Evolutionary conservation across 2,329 filamentous ascomycete genomes (phyloP).

Genomic region (Hymenoscyphus scutula): DNA sequence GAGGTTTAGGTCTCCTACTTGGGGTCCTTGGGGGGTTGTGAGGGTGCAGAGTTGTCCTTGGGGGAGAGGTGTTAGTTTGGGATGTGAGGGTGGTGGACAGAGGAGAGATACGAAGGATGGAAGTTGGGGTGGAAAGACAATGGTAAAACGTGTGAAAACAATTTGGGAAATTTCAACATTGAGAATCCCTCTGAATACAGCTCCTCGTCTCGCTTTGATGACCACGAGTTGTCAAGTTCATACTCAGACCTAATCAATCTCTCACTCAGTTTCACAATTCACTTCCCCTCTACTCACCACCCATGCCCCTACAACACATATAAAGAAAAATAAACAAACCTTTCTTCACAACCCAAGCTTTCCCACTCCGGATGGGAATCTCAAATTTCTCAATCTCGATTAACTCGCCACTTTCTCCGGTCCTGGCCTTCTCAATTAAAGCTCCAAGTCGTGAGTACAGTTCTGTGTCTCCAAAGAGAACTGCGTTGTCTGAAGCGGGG

Average conservation of each 20-base stretch:
- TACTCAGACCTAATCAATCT: too few species aligned
- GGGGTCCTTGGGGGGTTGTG: constrained; percentile 72
- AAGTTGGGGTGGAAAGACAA: neutral
- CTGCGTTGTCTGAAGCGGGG: constrained; percentile 25
- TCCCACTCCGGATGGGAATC: constrained; percentile 70
- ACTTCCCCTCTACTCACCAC: too few species aligned
- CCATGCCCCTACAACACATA: too few species aligned
- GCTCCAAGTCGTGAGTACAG: constrained; percentile 20
- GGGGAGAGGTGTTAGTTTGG: neutral
- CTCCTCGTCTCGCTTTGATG: too few species aligned
- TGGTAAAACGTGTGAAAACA: too few species aligned
- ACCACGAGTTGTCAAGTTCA: too few species aligned
- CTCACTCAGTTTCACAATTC: too few species aligned
- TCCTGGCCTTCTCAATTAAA: constrained; percentile 15
- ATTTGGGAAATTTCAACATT: too few species aligned
- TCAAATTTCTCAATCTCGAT: constrained; percentile 51
- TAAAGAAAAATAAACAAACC: constrained; percentile 22
- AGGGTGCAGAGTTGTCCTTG: constrained; percentile 67
- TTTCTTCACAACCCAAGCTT: constrained; percentile 65
- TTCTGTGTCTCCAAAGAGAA: constrained; percentile 29
- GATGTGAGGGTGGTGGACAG: neutral
- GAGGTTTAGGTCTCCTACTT: constrained; percentile 80
- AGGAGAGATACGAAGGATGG: too few species aligned
- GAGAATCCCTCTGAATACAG: too few species aligned
- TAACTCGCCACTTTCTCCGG: constrained; percentile 18